Conservation (phyloP, 1,139 yeast genomes). For the Saccharomycopsis phalli region DNA sequence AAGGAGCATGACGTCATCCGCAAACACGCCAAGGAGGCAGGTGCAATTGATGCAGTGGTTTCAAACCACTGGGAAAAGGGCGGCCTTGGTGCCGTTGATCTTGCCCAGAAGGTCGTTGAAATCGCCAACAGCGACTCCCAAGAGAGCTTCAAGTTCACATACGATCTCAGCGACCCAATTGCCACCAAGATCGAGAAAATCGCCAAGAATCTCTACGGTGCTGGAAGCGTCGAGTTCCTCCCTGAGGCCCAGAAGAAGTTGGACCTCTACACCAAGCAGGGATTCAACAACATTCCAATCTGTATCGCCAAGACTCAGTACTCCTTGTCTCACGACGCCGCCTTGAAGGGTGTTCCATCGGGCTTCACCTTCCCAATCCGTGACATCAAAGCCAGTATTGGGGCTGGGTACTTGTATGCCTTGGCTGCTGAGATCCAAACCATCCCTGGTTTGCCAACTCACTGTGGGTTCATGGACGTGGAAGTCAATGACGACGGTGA, state of each 20-base stretch:
- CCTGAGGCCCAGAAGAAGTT: constrained; percentile 82
- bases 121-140: background rate
- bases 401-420: constrained; percentile 95
- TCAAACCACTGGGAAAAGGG: constrained; percentile 99
- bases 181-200: constrained; percentile 78
- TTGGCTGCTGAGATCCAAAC: constrained; percentile 97
- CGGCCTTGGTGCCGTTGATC: constrained; percentile 84
- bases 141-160: constrained; percentile 60
- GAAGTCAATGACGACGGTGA: constrained; percentile 92
- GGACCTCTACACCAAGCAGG: constrained; percentile 78
- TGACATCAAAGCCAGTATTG: constrained; percentile 88
- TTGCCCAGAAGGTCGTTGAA: constrained; percentile 48
- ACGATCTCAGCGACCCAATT: constrained; percentile 59
- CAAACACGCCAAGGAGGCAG: constrained; percentile 82
- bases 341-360: constrained; percentile 88
- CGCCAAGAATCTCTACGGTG: constrained; percentile 92
- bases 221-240: constrained; percentile 75
- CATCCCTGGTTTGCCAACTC: constrained; percentile 95
- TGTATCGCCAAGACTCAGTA: constrained; percentile 98
- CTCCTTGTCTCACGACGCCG: constrained; percentile 90
- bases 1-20: constrained; percentile 79
- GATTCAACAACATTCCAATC: constrained; percentile 85
- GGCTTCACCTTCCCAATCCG: constrained; percentile 93
- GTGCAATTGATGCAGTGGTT: constrained; percentile 89
- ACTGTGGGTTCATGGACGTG: constrained; percentile 94